Evolutionary conservation across 2,329 filamentous ascomycete species (phyloP), one percentile per base, ranked within the genome.

Genomic region (Hypomyces perniciosus): DNA sequence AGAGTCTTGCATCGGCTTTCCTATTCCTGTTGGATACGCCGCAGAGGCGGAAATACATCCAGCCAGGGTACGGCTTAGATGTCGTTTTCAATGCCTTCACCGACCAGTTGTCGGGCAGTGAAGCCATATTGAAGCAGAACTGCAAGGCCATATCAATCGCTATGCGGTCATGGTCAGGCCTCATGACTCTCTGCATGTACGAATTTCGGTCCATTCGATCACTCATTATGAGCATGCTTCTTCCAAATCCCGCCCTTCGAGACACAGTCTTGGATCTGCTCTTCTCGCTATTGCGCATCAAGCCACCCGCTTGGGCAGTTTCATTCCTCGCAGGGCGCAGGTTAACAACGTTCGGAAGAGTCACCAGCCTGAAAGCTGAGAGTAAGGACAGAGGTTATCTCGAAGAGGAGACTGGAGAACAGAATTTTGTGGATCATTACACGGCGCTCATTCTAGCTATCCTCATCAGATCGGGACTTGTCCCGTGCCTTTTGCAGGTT

Each of bases 331-430:
- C 95, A 34, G 95, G 93, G 6, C 82, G 93, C 57, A 80, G 95
- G 53, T 75, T 99, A 43, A 99, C 95, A 1, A 99, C 93, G 0
- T 99, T 99, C 66, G 92, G 91, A n/a, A 81, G 95, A 60, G 91
- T 97, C 35, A 84, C 90, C 6, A 93, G 90, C 54, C 72, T 97
- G 46, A 90, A 88, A 58, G 76, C 83, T 29, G 68, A 71, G 6
- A 65, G 63, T 10, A 79, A 78, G 54, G 70, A 72, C 26, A 65
- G 75, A 41, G 73, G 78, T 26, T 78, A 80, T 33, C 73, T 78
- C 20, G 81, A 88, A 39, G 87, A 89, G 50, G 76, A 84, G 7
- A 79, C 80, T 20, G 82, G 83, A 33, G 85, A 88, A 57, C 85
- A 91, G 60, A 95, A 90, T 61, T 84, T 99, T 52, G 84, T 96